Base-by-base conservation (phyloP, 2,329 filamentous ascomycete species). In the Phyllosticta citriasiana region DNA sequence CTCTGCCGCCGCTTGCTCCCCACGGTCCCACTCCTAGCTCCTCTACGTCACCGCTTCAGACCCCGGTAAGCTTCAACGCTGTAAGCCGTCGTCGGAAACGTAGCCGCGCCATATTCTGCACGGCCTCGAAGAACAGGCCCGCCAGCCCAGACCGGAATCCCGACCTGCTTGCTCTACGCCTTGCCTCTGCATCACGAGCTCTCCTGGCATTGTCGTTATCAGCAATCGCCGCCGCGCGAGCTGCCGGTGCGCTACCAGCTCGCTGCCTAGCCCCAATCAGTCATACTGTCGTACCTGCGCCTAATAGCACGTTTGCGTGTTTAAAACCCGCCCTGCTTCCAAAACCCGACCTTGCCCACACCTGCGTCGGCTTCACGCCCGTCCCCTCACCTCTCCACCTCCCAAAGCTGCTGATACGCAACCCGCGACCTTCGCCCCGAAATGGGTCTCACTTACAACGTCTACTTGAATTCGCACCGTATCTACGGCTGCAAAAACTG, bases 401-500 rank as follows among this genome's bases (percentile, higher is more conserved):
- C 40, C 14, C 40, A 16, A 16, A 47, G n/a, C 14, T 47, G 6
- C 14, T n/a, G 16, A n/a, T 16, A 47, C 16, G 52, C 52, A 25
- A 19, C 9, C 8, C 19, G 12, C 52, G 22, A 5, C 4, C 57
- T 27, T 52, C 57, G 57, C 51, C 19, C 9, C 63, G 64, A 50
- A 55, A 96, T 96, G 91, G 91, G 91, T 67, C 86, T 97, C 68
- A 81, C 87, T 63, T 96, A 96, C 80, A 96, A 96, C 77, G 86
- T 89, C 64, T 97, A 96, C 75, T 86, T 96, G 66, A 89, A 86
- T 74, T 88, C 88, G 71, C 84, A 81, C 76, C 89, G 89, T 76
- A 93, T 97, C 72, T 96, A 94, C 74, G 91, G 90, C 66, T 97
- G 74, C 84, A 93, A 93, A 79, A 84, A 83, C 70, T 99, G 94